phyloP scores from a whole-genome alignment of 2,329 filamentous ascomycete genomes.

The Fusarium guadeloupense region DNA sequence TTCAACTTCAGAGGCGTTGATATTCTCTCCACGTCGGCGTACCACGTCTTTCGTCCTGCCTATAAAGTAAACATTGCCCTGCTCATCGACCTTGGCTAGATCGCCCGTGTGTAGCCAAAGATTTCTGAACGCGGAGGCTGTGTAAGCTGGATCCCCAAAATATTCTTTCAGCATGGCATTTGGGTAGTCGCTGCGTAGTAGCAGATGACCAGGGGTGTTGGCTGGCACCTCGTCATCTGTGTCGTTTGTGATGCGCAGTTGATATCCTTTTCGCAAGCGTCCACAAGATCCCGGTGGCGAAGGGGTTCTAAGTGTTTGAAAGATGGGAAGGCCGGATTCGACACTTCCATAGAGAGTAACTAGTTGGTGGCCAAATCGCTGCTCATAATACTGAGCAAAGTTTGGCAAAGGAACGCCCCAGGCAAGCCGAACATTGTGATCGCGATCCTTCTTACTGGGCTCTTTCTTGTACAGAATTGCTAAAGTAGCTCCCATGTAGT shows the following conservation, averaged over 20 bases:
- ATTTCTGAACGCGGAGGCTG: not conserved
- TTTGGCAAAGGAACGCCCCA: not conserved
- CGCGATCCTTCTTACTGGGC: not conserved
- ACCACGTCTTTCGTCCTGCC: slow-evolving; percentile 8
- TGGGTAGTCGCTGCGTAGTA: not conserved
- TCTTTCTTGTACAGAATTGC: slow-evolving; percentile 11
- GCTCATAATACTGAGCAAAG: not conserved
- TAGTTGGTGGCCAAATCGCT: not conserved
- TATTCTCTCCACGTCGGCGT: slow-evolving; percentile 9
- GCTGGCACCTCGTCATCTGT: not conserved
- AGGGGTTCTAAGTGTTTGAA: not conserved
- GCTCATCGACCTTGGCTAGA: not conserved
- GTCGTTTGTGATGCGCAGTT: not conserved
- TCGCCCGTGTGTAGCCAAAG: not conserved
- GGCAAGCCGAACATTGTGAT: not conserved
- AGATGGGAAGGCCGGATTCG: not conserved
- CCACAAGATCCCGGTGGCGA: not conserved
- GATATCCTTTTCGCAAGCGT: not conserved
- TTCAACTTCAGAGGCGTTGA: slow-evolving; percentile 11
- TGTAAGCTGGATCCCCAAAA: not conserved
- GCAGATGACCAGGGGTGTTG: not conserved
- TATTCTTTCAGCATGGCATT: not conserved
- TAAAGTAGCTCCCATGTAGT: slow-evolving; percentile 15
- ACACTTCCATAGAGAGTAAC: not conserved
- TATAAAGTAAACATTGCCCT: not conserved